These are phyloP conservation scores for Hericium alpestre DNA, from an alignment of 768 basidiomycete species.

Conservation along the genomic window DNA sequence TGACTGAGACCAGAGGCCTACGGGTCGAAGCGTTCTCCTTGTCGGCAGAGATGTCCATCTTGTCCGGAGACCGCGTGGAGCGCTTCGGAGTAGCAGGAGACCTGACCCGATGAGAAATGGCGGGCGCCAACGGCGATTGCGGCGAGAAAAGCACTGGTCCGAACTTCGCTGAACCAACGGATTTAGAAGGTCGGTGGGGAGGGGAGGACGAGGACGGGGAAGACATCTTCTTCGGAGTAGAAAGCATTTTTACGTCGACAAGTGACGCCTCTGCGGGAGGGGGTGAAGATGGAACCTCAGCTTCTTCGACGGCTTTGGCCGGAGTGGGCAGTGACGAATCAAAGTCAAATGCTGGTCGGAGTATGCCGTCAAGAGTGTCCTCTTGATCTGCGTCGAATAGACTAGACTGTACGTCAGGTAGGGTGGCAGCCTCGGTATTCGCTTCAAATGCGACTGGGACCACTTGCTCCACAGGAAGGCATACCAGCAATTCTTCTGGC, in stretches of 20 bases:
- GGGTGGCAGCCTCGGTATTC: too few species aligned
- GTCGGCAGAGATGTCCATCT: conserved; percentile 20
- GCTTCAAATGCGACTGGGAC: too few species aligned
- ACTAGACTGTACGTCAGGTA: too few species aligned
- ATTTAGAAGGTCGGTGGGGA: conserved; percentile 13
- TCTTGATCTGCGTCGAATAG: too few species aligned
- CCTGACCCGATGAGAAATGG: conserved; percentile 1
- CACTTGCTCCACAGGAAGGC: too few species aligned
- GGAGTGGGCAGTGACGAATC: not conserved
- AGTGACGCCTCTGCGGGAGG: not conserved
- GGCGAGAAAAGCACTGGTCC: conserved; percentile 2
- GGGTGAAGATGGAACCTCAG: not conserved
- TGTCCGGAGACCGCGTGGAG: conserved; percentile 16
- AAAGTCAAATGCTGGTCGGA: not conserved
- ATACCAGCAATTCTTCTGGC: conserved; percentile 33
- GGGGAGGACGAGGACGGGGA: not conserved
- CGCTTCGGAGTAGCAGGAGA: conserved; percentile 12
- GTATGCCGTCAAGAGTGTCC: too few species aligned
- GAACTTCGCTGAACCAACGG: not conserved
- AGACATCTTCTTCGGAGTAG: not conserved
- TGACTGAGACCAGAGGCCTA: conserved; percentile 24
- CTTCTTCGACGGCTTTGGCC: not conserved
- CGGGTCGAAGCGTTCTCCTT: conserved; percentile 55
- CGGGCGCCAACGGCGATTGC: conserved; percentile 8
- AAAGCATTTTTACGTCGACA: not conserved